These are phyloP conservation scores for Pleurotus platypus DNA, from an alignment of 768 basidiomycete species.

Conservation along the genomic window DNA sequence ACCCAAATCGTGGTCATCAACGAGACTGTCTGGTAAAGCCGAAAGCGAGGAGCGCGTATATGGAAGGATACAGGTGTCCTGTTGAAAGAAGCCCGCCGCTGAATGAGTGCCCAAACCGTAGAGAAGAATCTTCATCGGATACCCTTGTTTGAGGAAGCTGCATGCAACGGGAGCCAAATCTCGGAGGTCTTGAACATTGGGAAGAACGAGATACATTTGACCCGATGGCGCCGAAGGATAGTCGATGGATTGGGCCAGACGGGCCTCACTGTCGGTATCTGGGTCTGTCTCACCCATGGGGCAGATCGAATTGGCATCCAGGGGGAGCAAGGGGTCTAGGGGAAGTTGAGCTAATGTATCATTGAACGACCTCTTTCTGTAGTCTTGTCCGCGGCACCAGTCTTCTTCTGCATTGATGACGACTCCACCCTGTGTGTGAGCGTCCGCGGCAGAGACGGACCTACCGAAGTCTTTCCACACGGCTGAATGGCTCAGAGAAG, in stretches of 20 bases:
- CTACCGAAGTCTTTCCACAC: slow-evolving; percentile 24
- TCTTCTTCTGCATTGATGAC: slow-evolving; percentile 16
- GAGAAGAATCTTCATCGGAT: slow-evolving; percentile 6
- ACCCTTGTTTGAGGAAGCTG: slow-evolving; percentile 4
- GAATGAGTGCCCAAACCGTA: neutral
- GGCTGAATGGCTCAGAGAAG: slow-evolving; percentile 14
- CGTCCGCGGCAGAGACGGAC: slow-evolving; percentile 20
- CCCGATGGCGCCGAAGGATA: neutral
- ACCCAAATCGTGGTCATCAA: neutral
- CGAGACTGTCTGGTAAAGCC: too few species aligned
- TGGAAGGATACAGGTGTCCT: neutral
- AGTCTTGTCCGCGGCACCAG: slow-evolving; percentile 7
- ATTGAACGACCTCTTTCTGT: too few species aligned
- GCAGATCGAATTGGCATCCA: too few species aligned
- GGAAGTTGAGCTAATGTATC: too few species aligned
- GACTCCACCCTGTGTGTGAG: slow-evolving; percentile 34
- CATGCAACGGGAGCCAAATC: slow-evolving; percentile 5
- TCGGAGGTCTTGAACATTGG: neutral
- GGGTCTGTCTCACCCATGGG: too few species aligned
- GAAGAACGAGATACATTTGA: slow-evolving; percentile 9
- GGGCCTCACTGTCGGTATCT: too few species aligned
- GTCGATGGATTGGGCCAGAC: too few species aligned
- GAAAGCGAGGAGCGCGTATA: neutral
- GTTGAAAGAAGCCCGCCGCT: neutral
- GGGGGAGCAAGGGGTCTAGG: too few species aligned